These are phyloP conservation scores for Melanogaster broomeanus DNA, from an alignment of 768 basidiomycete species.

Conservation along the genomic window DNA sequence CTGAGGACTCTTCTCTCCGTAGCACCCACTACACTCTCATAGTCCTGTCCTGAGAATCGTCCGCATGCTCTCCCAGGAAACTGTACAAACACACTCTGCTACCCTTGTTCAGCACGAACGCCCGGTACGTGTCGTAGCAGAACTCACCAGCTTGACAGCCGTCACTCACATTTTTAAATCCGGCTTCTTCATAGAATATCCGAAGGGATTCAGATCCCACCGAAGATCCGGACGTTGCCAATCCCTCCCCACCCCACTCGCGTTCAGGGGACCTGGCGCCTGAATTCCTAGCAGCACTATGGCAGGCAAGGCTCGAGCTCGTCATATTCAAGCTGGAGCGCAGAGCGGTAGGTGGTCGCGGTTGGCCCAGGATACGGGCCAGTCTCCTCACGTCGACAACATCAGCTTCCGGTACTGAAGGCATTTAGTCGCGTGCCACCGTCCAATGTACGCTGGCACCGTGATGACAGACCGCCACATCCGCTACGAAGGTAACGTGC, in stretches of 20 bases:
- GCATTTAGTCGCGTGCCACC: slow-evolving; percentile 10
- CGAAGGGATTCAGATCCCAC: neutral
- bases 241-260: neutral
- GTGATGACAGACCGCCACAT: neutral
- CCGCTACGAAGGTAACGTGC: slow-evolving; percentile 7
- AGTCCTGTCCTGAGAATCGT: neutral
- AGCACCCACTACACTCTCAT: neutral
- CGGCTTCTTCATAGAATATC: neutral
- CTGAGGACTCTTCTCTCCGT: neutral
- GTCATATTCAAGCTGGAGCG: slow-evolving; percentile 23
- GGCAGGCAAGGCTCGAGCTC: slow-evolving; percentile 16
- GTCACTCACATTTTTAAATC: neutral
- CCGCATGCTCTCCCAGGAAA: slow-evolving; percentile 7
- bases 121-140: slow-evolving; percentile 1
- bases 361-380: neutral
- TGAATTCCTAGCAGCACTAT: slow-evolving; percentile 15
- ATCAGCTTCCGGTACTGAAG: slow-evolving; percentile 22
- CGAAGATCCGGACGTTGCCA: neutral
- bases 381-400: neutral
- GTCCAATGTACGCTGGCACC: neutral
- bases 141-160: neutral
- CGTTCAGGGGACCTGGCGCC: neutral
- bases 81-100: neutral
- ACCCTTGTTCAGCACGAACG: neutral
- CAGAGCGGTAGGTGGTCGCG: slow-evolving; percentile 16